Evolutionary conservation across 208 protist species (phyloP).

Genomic region (Acanthamoeba sp.): DNA sequence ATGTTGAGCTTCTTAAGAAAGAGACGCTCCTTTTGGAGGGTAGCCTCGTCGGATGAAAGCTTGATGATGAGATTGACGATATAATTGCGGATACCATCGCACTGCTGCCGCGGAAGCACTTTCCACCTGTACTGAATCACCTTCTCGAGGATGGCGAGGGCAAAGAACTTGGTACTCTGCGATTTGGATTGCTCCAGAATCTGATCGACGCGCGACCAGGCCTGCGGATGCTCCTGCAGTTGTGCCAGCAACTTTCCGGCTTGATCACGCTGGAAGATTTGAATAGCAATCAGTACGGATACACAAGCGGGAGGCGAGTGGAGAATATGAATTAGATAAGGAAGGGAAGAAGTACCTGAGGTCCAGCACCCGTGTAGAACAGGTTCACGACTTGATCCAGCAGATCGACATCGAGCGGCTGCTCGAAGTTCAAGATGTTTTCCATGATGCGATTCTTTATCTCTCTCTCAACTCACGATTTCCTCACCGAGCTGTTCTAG

Average conservation of each 20-base stretch:
- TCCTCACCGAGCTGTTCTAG: too few relatives aligned
- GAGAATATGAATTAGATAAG: not conserved
- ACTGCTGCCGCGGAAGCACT: conserved; percentile 88
- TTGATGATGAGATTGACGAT: conserved; percentile 96
- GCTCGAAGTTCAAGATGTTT: conserved; percentile 84
- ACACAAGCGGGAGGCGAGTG: not conserved
- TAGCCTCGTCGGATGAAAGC: conserved; percentile 85
- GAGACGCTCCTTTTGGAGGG: conserved; percentile 70
- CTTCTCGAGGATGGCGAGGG: conserved; percentile 95
- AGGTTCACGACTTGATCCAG: conserved; percentile 82
- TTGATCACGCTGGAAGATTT: conserved; percentile 32
- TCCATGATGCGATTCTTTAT: conserved; percentile 77
- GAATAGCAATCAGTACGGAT: not conserved
- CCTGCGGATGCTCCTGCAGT: conserved; percentile 94
- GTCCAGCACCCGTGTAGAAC: conserved; percentile 77
- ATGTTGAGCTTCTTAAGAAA: conserved; percentile 90
- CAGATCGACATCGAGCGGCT: conserved; percentile 83
- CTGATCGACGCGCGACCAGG: conserved; percentile 94
- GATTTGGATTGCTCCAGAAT: conserved; percentile 93
- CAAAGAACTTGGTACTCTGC: conserved; percentile 90
- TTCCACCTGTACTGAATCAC: conserved; percentile 97
- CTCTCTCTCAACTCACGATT: not conserved
- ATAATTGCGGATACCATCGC: conserved; percentile 95
- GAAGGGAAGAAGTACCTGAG: conserved; percentile 65
- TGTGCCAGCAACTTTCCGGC: conserved; percentile 92